Conservation (phyloP, 169 alveolate species). For the Eimeria sp. region DNA sequence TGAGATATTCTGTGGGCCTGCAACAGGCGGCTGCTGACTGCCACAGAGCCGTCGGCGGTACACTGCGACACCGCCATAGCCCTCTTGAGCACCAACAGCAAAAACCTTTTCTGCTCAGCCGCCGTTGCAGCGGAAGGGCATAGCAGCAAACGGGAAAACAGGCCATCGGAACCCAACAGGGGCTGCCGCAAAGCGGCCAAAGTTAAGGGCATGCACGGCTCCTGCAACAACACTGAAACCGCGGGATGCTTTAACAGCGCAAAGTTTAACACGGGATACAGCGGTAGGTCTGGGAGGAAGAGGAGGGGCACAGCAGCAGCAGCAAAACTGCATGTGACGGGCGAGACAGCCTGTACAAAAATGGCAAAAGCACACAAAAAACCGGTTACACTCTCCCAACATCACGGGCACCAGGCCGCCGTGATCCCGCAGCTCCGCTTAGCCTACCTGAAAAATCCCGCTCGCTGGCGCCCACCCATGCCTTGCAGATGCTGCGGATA, state of each 20-base stretch:
- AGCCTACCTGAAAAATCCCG: not conserved
- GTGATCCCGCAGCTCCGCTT: not conserved
- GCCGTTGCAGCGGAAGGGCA: conserved; percentile 47
- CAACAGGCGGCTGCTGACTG: conserved; percentile 49
- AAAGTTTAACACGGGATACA: conserved; percentile 52
- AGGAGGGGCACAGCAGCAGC: conserved; percentile 61
- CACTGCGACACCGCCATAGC: conserved; percentile 69
- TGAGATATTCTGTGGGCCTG: conserved; percentile 59
- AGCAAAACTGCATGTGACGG: conserved; percentile 51
- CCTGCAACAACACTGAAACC: conserved; percentile 51
- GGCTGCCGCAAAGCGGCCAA: conserved; percentile 67
- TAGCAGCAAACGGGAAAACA: conserved; percentile 48
- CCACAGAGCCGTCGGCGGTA: conserved; percentile 36
- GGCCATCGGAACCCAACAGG: conserved; percentile 57
- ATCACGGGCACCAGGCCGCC: not conserved
- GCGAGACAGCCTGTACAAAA: conserved; percentile 67
- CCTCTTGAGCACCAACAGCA: conserved; percentile 54
- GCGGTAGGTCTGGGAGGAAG: conserved; percentile 56
- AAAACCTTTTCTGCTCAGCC: conserved; percentile 20
- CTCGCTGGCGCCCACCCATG: not conserved
- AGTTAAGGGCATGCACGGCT: conserved; percentile 68
- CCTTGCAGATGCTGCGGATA: conserved; percentile 13
- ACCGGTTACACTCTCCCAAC: not conserved
- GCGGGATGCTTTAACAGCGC: conserved; percentile 59
- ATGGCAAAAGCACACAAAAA: not conserved